phyloP scores from a whole-genome alignment of 176 grass and related monocot species.

The Otatea glauca region DNA sequence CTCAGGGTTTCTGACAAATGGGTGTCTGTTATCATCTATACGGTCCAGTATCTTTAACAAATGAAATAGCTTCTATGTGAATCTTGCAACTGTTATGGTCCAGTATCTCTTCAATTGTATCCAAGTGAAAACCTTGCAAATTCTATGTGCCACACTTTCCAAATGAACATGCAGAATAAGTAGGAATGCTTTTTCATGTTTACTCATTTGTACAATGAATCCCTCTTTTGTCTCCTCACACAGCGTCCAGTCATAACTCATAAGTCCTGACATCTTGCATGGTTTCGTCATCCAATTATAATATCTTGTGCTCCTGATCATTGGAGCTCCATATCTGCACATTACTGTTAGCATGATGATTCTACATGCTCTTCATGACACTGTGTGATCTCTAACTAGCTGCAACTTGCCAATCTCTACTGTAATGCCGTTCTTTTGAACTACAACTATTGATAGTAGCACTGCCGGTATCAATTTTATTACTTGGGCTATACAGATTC shows the following conservation, averaged over 20 bases:
- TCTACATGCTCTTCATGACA: not conserved
- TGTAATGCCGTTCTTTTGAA: not conserved
- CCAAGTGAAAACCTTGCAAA: not conserved
- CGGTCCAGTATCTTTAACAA: not conserved
- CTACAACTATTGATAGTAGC: not conserved
- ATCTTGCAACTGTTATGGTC: not conserved
- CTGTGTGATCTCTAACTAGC: constrained; percentile 1
- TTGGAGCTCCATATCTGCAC: not conserved
- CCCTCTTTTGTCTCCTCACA: not conserved
- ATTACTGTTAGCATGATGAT: not conserved
- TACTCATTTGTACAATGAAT: not conserved
- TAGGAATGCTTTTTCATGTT: not conserved
- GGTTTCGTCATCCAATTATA: not conserved
- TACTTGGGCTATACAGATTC: not conserved
- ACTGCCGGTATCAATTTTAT: not conserved
- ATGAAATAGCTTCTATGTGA: not conserved
- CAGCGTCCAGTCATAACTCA: not conserved
- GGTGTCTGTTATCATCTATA: not conserved
- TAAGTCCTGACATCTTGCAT: no score
- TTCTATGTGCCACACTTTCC: not conserved
- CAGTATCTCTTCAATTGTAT: not conserved
- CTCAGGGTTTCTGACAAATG: not conserved
- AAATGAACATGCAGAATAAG: not conserved
- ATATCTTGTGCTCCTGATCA: not conserved
- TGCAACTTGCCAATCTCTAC: not conserved